Evolutionary conservation across 352 stramenopile genomes (phyloP).

Genomic region (Globisporangium echinulatum): DNA sequence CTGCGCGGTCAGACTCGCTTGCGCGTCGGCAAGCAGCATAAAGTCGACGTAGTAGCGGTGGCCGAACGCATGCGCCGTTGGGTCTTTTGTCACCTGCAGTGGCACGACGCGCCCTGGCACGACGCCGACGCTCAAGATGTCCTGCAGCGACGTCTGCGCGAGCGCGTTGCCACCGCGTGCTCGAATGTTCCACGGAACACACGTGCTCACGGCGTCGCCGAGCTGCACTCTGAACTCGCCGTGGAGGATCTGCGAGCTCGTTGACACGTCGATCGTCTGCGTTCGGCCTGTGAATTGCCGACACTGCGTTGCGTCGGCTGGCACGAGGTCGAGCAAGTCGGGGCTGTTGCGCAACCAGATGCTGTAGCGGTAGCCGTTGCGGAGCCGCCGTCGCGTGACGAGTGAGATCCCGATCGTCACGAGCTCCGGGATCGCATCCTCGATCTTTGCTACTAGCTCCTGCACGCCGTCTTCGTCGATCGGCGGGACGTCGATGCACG

Average conservation of each 20-base stretch:
- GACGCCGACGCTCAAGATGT: constrained; percentile 23
- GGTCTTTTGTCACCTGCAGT: constrained; percentile 37
- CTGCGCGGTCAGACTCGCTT: constrained; percentile 20
- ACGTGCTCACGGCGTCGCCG: constrained; percentile 28
- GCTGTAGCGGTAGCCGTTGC: constrained; percentile 48
- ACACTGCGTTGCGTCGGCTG: constrained; percentile 29
- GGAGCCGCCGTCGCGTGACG: constrained; percentile 14
- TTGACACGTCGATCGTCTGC: constrained; percentile 62
- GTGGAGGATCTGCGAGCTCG: constrained; percentile 30
- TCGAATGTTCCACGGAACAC: constrained; percentile 40
- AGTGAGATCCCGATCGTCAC: constrained; percentile 49
- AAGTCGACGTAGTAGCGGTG: constrained; percentile 49
- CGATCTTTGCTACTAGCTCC: constrained; percentile 32
- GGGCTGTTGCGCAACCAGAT: constrained; percentile 46
- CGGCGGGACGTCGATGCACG: constrained; percentile 41
- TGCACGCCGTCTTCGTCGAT: constrained; percentile 37
- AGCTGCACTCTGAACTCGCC: constrained; percentile 37
- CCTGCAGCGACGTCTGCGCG: constrained; percentile 28
- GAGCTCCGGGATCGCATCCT: constrained; percentile 26
- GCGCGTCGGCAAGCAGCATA: constrained; percentile 26
- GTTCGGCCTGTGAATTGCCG: constrained; percentile 24
- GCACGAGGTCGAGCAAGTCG: constrained; percentile 45
- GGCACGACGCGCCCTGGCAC: constrained; percentile 30
- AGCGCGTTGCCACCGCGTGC: constrained; percentile 15
- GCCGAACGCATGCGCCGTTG: constrained; percentile 24